A percentile compares a stretch with the other conserved stretches of the same genome.
Conservation (phyloP, 495 filamentous ascomycete species). For the Podospora pseudocomata region DNA sequence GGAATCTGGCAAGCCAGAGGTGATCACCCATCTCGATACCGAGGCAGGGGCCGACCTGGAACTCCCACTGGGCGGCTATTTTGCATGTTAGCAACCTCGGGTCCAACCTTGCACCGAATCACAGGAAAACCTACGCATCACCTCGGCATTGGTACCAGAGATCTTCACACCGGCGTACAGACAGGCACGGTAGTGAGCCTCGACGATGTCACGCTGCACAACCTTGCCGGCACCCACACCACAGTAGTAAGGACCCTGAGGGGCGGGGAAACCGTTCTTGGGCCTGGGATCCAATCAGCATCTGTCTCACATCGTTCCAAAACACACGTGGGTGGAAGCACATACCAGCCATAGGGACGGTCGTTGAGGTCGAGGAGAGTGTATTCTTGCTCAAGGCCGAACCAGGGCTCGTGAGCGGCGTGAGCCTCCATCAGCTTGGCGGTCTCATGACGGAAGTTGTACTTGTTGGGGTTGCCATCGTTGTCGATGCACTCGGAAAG, state of each 20-base stretch:
- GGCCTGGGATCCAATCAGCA: conserved; percentile 15
- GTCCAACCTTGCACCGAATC: neutral
- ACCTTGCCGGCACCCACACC: conserved; percentile 97
- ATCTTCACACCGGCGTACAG: conserved; percentile 87
- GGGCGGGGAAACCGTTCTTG: conserved; percentile 84
- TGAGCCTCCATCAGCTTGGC: conserved; percentile 82
- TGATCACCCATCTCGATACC: conserved; percentile 96
- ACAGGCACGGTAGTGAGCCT: conserved; percentile 98
- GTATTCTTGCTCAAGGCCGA: conserved; percentile 93
- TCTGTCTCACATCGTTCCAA: neutral
- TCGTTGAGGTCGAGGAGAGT: conserved; percentile 68
- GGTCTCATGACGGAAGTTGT: conserved; percentile 76
- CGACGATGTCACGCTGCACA: conserved; percentile 96
- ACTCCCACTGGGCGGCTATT: conserved; percentile 89
- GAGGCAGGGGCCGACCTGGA: conserved; percentile 91
- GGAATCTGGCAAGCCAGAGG: conserved; percentile 94
- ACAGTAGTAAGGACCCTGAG: conserved; percentile 98
- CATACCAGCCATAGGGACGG: conserved; percentile 93
- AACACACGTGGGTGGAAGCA: neutral
- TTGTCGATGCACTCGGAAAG: conserved; percentile 93
- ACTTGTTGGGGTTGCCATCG: conserved; percentile 97
- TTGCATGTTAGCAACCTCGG: conserved; percentile 1
- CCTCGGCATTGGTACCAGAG: conserved; percentile 98
- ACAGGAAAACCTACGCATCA: conserved; percentile 37
- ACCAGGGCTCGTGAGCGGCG: conserved; percentile 84